These are phyloP conservation scores for Leccinum longicurvipes DNA, from an alignment of 768 basidiomycete species.

Conservation along the genomic window DNA sequence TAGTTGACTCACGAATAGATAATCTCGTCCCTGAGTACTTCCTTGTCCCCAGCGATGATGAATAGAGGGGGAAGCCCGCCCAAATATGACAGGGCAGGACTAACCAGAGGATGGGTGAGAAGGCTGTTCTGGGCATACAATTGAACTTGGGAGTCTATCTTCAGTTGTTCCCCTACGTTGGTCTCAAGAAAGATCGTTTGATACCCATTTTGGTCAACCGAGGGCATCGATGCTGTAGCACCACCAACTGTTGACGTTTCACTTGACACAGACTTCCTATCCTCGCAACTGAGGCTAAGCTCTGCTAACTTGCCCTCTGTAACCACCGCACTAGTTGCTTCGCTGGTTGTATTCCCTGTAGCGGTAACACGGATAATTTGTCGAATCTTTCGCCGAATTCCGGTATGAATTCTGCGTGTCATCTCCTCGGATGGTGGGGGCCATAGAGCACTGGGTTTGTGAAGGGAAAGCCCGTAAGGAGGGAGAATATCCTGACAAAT, in stretches of 20 bases:
- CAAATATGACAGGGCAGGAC: slow-evolving; percentile 75
- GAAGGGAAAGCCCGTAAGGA: slow-evolving; percentile 67
- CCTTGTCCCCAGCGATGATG: slow-evolving; percentile 83
- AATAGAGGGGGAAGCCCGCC: slow-evolving; percentile 89
- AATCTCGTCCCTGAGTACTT: slow-evolving; percentile 89
- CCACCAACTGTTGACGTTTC: slow-evolving; percentile 46
- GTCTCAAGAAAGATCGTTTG: slow-evolving; percentile 47
- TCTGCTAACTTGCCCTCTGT: slow-evolving; percentile 11
- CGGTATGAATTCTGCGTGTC: slow-evolving; percentile 52
- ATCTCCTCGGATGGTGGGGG: slow-evolving; percentile 71
- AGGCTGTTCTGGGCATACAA: slow-evolving; percentile 81
- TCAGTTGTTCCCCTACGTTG: slow-evolving; percentile 49
- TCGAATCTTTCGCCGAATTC: slow-evolving; percentile 58
- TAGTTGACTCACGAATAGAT: slow-evolving; percentile 65
- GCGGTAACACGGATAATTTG: slow-evolving; percentile 45
- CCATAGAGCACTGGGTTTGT: slow-evolving; percentile 78
- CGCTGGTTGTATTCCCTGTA: slow-evolving; percentile 6
- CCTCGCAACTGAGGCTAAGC: slow-evolving; percentile 4
- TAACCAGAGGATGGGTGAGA: slow-evolving; percentile 77
- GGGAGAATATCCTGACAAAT: slow-evolving; percentile 71
- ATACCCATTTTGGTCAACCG: slow-evolving; percentile 32
- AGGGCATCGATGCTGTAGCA: slow-evolving; percentile 43
- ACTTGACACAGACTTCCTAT: slow-evolving; percentile 16
- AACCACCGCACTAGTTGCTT: neutral
- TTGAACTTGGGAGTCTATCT: slow-evolving; percentile 72